Evolutionary conservation across 2,329 filamentous ascomycete genomes (phyloP).

Genomic region (Thelonectria blattea): DNA sequence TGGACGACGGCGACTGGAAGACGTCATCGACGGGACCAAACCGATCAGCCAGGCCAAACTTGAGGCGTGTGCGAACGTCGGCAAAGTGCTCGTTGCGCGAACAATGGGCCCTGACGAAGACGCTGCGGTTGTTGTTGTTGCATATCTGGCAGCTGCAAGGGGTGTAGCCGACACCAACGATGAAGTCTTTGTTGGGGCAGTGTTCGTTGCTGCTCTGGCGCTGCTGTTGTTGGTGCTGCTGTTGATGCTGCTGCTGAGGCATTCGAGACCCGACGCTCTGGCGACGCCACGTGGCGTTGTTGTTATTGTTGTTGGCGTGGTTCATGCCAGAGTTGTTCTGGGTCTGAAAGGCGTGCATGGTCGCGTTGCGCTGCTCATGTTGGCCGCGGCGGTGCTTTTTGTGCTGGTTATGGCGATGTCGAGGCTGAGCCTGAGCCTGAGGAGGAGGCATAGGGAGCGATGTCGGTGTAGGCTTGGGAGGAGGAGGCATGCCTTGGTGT

Average conservation of each 20-base stretch:
- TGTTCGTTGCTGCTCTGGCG: not conserved
- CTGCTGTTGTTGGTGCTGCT: too few species aligned
- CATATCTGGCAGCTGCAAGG: slow-evolving; percentile 42
- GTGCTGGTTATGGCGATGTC: slow-evolving; percentile 1
- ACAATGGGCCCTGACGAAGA: slow-evolving; percentile 35
- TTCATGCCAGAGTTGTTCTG: slow-evolving; percentile 15
- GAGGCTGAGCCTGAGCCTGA: slow-evolving; percentile 22
- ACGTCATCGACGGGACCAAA: slow-evolving; percentile 44
- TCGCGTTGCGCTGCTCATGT: slow-evolving; percentile 28
- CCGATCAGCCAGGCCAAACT: slow-evolving; percentile 34
- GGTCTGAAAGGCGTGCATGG: slow-evolving; percentile 23
- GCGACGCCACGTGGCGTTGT: slow-evolving; percentile 25
- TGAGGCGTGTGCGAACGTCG: slow-evolving; percentile 40
- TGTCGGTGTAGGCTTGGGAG: not conserved
- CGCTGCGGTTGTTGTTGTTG: slow-evolving; percentile 39
- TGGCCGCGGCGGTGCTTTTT: slow-evolving; percentile 25
- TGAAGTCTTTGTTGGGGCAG: slow-evolving; percentile 34
- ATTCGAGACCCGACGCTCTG: slow-evolving; percentile 15
- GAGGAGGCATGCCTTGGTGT: not conserved
- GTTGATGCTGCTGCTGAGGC: not conserved
- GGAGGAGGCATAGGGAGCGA: too few species aligned
- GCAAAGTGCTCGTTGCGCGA: not conserved
- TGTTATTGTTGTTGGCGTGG: slow-evolving; percentile 32
- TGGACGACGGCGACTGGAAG: slow-evolving; percentile 22
- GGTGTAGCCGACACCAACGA: slow-evolving; percentile 32